Evolutionary conservation across 306 rosid species (phyloP).

Genomic region (Trifolium repens): DNA sequence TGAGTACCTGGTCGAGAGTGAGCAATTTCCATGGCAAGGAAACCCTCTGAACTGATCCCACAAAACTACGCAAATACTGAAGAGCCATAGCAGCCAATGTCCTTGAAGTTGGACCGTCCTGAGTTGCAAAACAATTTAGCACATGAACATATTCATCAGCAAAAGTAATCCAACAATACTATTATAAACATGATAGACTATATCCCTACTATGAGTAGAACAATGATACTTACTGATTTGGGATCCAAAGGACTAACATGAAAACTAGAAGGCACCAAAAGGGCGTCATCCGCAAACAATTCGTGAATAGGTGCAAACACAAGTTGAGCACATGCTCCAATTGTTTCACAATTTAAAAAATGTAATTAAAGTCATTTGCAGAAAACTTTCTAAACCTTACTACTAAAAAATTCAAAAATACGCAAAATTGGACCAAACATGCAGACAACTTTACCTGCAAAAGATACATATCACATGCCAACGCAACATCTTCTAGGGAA

Average conservation of each 20-base stretch:
- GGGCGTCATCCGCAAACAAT: slow-evolving; percentile 96
- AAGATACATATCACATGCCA: slow-evolving; percentile 90
- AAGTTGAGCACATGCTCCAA: slow-evolving; percentile 93
- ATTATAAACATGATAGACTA: background rate
- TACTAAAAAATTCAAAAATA: background rate
- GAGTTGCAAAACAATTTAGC: slow-evolving; percentile 32
- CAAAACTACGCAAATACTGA: too few relatives aligned
- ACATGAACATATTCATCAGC: background rate
- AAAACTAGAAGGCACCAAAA: slow-evolving; percentile 86
- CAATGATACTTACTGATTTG: slow-evolving; percentile 63
- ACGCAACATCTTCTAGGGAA: slow-evolving; percentile 81
- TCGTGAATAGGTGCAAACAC: slow-evolving; percentile 98
- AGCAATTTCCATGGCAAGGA: too few relatives aligned
- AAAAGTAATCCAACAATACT: background rate
- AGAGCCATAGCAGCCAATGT: slow-evolving; percentile 90
- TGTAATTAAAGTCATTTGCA: background rate
- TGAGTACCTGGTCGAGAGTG: slow-evolving; percentile 68
- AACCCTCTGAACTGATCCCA: too few relatives aligned
- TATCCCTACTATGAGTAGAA: background rate
- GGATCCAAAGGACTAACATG: slow-evolving; percentile 93
- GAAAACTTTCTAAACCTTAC: background rate
- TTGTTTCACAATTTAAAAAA: background rate
- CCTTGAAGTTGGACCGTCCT: slow-evolving; percentile 71
- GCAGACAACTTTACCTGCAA: slow-evolving; percentile 60
- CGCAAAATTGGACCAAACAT: background rate